phyloP scores from a whole-genome alignment of 768 basidiomycete genomes.

The Mrakia hoshinonis region DNA sequence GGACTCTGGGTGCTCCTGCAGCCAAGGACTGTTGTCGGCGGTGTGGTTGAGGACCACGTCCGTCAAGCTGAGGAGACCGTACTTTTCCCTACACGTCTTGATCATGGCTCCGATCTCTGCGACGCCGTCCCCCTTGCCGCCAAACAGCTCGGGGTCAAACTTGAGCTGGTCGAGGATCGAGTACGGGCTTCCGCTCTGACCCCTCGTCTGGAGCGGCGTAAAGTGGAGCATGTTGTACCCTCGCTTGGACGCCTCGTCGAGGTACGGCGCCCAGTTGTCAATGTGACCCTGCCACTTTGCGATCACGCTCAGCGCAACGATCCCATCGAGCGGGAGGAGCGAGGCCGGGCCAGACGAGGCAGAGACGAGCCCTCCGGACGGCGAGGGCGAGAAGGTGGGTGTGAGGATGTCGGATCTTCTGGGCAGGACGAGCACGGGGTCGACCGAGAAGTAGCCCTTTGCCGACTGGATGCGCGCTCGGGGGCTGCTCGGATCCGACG shows the following conservation, averaged over 20 bases:
- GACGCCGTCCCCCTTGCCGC: constrained; percentile 47
- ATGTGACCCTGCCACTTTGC: constrained; percentile 98
- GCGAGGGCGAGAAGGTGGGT: constrained; percentile 27
- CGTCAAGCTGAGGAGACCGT: constrained; percentile 77
- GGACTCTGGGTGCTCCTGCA: constrained; percentile 88
- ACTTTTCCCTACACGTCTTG: constrained; percentile 66
- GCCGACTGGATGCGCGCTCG: constrained; percentile 67
- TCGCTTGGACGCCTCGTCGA: constrained; percentile 71
- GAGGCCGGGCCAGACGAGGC: neutral
- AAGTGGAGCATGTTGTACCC: constrained; percentile 99
- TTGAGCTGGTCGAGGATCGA: constrained; percentile 78
- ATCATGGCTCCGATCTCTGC: constrained; percentile 57
- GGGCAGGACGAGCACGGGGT: constrained; percentile 72
- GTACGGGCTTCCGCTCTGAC: constrained; percentile 83
- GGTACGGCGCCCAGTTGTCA: constrained; percentile 64
- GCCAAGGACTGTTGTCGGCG: constrained; percentile 85
- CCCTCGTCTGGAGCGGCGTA: constrained; percentile 86
- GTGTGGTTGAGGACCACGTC: constrained; percentile 98
- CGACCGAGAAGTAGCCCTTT: constrained; percentile 92
- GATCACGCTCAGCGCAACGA: constrained; percentile 79
- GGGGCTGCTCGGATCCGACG: constrained; percentile 34
- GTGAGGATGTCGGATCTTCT: constrained; percentile 67
- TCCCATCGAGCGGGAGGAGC: constrained; percentile 68
- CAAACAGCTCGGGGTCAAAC: constrained; percentile 71
- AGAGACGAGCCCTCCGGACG: constrained; percentile 19